Evolutionary conservation across 176 grass and related monocot genomes (phyloP).

Genomic region (Bromus sterilis): DNA sequence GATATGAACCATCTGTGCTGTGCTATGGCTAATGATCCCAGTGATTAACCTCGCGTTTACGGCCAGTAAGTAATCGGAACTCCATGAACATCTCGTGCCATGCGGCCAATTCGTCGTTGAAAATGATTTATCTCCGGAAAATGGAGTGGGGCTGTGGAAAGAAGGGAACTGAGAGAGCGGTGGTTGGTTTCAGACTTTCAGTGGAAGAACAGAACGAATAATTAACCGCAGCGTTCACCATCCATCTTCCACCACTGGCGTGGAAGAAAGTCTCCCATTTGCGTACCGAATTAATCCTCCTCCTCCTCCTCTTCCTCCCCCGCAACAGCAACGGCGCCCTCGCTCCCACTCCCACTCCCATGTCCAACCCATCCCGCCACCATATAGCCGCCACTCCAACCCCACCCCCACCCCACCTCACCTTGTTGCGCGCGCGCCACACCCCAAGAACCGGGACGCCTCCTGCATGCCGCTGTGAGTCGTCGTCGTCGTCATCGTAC

Average conservation of each 20-base stretch:
- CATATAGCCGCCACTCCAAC: slow-evolving; percentile 27
- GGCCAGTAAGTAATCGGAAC: slow-evolving; percentile 1
- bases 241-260: slow-evolving; percentile 26
- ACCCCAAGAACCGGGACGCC: slow-evolving; percentile 26
- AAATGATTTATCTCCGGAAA: background rate
- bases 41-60: background rate
- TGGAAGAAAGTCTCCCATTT: slow-evolving; percentile 62
- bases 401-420: background rate
- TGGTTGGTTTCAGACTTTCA: slow-evolving; percentile 15
- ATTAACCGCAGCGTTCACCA: slow-evolving; percentile 12
- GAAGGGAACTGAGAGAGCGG: background rate
- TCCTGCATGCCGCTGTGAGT: background rate
- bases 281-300: slow-evolving; percentile 48
- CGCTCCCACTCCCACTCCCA: background rate
- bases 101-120: background rate
- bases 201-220: slow-evolving; percentile 17
- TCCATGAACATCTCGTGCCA: background rate
- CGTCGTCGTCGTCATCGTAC: background rate
- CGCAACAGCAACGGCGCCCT: slow-evolving; percentile 11
- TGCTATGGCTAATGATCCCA: background rate
- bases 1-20: background rate
- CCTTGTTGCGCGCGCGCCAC: background rate
- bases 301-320: background rate
- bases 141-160: background rate
- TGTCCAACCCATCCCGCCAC: slow-evolving; percentile 3